These are phyloP conservation scores for Byssothecium circinans DNA, from an alignment of 2,329 filamentous ascomycete genomes.

Conservation along the genomic window DNA sequence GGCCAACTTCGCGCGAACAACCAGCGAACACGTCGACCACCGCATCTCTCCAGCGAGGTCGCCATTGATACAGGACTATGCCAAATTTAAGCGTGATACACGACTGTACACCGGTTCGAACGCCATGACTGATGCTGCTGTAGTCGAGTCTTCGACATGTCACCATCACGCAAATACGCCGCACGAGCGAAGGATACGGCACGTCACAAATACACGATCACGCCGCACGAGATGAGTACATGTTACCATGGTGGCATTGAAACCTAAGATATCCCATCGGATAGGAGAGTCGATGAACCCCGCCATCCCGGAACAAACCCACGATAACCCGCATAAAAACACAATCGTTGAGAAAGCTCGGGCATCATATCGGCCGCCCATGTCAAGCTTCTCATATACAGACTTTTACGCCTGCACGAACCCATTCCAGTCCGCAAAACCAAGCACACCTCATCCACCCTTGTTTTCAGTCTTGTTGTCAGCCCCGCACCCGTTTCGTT, in stretches of 20 bases:
- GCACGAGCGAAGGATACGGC: too few species aligned
- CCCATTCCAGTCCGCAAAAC: constrained; percentile 4
- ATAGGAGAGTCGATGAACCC: constrained; percentile 5
- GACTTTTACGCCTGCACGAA: constrained; percentile 30
- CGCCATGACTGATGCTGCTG: too few species aligned
- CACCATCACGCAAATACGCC: too few species aligned
- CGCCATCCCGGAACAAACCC: constrained; percentile 19
- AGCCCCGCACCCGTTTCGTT: constrained; percentile 9
- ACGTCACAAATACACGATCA: neutral
- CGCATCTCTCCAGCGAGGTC: too few species aligned
- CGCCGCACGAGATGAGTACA: neutral
- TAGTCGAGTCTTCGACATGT: too few species aligned
- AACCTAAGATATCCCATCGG: constrained; percentile 24
- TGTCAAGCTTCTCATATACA: constrained; percentile 28
- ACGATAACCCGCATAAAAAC: constrained; percentile 16
- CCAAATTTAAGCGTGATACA: too few species aligned
- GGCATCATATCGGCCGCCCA: constrained; percentile 35
- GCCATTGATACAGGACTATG: too few species aligned
- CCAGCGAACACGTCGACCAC: too few species aligned
- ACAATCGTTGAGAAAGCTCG: constrained; percentile 22
- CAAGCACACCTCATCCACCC: constrained; percentile 1
- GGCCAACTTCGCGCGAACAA: too few species aligned
- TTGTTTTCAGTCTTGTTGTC: constrained; percentile 27
- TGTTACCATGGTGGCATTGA: constrained; percentile 36
- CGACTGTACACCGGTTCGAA: too few species aligned